phyloP scores from a whole-genome alignment of 202 grass and related monocot genomes.

The Brachypodium distachyon region DNA sequence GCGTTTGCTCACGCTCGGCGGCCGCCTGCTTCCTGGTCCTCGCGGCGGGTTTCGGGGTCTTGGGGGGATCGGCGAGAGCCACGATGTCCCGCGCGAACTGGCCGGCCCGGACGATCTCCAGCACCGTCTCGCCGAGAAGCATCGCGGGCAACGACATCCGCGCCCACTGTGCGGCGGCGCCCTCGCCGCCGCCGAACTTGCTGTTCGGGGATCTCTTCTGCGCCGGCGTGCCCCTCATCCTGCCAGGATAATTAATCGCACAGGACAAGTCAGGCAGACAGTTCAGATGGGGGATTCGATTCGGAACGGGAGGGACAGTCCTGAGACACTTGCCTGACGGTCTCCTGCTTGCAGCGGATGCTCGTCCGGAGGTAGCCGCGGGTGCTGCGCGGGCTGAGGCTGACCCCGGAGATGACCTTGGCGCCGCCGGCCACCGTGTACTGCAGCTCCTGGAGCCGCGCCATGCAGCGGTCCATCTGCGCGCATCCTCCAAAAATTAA shows the following conservation, averaged over 20 bases:
- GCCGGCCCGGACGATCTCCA: conserved; percentile 85
- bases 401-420: conserved; percentile 80
- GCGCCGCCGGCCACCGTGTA: conserved; percentile 78
- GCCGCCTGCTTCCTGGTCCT: conserved; percentile 27
- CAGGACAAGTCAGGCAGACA: neutral
- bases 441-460: conserved; percentile 95
- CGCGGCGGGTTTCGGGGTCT: conserved; percentile 31
- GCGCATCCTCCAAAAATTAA: neutral
- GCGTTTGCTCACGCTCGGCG: conserved; percentile 18
- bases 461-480: conserved; percentile 91
- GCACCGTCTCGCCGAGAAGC: conserved; percentile 74
- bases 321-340: conserved; percentile 34
- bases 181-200: conserved; percentile 19
- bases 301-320: neutral
- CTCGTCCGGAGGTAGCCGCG: conserved; percentile 85
- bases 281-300: neutral
- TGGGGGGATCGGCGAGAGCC: conserved; percentile 24
- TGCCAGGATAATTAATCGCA: conserved; percentile 7
- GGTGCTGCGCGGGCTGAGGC: conserved; percentile 91
- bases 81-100: conserved; percentile 58
- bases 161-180: conserved; percentile 52
- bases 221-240: conserved; percentile 49
- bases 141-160: conserved; percentile 81
- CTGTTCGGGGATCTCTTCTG: conserved; percentile 46
- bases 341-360: conserved; percentile 93